Conservation (phyloP, 805 yeast genomes). For the Hyphopichia homilentoma region DNA sequence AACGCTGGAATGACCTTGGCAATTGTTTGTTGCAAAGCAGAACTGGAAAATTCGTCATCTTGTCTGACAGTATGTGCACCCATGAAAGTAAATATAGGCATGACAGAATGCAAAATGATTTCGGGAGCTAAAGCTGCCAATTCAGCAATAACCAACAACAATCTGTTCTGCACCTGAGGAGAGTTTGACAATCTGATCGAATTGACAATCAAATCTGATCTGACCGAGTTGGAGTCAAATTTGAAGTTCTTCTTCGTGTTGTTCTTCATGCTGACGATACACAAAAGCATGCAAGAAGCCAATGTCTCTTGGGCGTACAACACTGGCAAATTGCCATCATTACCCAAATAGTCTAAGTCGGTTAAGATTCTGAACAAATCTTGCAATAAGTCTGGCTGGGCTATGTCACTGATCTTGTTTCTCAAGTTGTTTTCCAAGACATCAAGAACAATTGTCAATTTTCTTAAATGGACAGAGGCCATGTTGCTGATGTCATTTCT, state of each 20-base stretch:
- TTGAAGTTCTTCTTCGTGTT: slow-evolving; percentile 17
- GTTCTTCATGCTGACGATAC: slow-evolving; percentile 53
- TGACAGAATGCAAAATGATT: slow-evolving; percentile 86
- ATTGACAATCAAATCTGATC: slow-evolving; percentile 89
- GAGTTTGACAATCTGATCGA: slow-evolving; percentile 85
- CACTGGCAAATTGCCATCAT: slow-evolving; percentile 89
- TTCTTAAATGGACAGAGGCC: slow-evolving; percentile 76
- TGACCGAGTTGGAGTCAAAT: slow-evolving; percentile 60
- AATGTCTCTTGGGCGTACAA: slow-evolving; percentile 87
- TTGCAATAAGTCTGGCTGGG: slow-evolving; percentile 45
- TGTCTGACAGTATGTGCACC: slow-evolving; percentile 96
- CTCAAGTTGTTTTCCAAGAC: slow-evolving; percentile 57
- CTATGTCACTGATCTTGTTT: slow-evolving; percentile 21
- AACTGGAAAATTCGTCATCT: slow-evolving; percentile 92
- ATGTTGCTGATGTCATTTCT: slow-evolving; percentile 64
- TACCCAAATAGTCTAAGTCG: slow-evolving; percentile 79
- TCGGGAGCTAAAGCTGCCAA: slow-evolving; percentile 89
- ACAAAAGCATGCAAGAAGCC: slow-evolving; percentile 77
- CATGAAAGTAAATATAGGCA: slow-evolving; percentile 99
- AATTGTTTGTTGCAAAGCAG: slow-evolving; percentile 90
- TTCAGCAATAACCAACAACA: slow-evolving; percentile 79
- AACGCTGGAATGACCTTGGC: slow-evolving; percentile 88
- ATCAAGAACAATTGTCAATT: slow-evolving; percentile 76
- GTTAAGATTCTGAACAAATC: slow-evolving; percentile 60
- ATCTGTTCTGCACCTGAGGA: slow-evolving; percentile 91